A percentile compares a stretch with the other conserved stretches of the same genome.
Conservation (phyloP, 176 grass and related monocot species). For the barley (Hordeum vulgare) region DNA sequence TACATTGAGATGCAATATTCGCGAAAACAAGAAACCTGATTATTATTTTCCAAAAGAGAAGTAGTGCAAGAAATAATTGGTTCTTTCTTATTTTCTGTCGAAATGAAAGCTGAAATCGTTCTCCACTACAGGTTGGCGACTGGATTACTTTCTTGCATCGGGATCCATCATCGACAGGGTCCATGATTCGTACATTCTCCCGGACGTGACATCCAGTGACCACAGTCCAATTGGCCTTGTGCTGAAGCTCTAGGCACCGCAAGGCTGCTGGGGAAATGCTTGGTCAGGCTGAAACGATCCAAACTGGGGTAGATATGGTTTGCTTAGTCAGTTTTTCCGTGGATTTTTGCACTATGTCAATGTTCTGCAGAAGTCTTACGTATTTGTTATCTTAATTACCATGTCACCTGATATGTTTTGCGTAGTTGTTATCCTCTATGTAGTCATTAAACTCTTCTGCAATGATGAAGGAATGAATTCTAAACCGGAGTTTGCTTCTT, state of each 20-base stretch:
- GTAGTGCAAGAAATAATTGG: background rate
- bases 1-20: background rate
- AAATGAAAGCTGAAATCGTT: background rate
- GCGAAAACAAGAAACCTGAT: background rate
- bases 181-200: constrained; percentile 78
- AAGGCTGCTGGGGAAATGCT: constrained; percentile 11
- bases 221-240: constrained; percentile 83
- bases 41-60: background rate
- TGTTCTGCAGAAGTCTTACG: background rate
- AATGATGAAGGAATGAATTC: background rate
- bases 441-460: background rate
- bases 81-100: background rate
- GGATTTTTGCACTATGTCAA: background rate
- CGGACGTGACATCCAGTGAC: constrained; percentile 70
- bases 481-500: background rate
- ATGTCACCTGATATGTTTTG: background rate
- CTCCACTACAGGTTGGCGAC: constrained; percentile 51
- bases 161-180: constrained; percentile 44
- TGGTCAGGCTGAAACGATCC: background rate
- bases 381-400: background rate
- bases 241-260: constrained; percentile 45
- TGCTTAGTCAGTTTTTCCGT: background rate
- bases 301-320: background rate
- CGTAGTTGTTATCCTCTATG: background rate
- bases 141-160: constrained; percentile 88